A percentile compares a stretch with the other conserved stretches of the same genome.
Evolutionary conservation across 2,329 filamentous ascomycete species (phyloP).

Genomic region (Aureobasidium lini): DNA sequence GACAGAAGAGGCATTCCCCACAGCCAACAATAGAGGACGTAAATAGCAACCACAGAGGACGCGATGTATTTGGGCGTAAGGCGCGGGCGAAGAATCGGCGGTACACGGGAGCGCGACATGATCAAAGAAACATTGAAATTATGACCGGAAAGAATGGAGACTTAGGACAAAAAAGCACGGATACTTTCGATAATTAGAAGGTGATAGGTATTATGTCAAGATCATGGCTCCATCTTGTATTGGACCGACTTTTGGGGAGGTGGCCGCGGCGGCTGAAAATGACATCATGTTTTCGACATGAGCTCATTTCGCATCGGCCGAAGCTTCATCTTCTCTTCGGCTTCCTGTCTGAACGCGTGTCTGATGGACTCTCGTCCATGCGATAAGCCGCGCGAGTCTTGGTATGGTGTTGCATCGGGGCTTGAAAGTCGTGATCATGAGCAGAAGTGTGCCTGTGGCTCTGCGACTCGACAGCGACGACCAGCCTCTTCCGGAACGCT

Average conservation of each 20-base stretch:
- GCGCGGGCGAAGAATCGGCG: conserved; percentile 17
- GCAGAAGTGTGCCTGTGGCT: no score
- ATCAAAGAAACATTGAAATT: background rate
- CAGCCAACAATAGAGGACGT: conserved; percentile 30
- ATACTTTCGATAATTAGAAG: background rate
- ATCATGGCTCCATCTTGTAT: background rate
- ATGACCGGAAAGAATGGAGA: background rate
- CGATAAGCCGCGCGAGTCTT: background rate
- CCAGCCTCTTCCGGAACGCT: background rate
- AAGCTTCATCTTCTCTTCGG: background rate
- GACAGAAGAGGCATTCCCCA: conserved; percentile 36
- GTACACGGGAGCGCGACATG: conserved; percentile 4
- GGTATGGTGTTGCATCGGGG: background rate
- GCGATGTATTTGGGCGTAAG: conserved; percentile 19
- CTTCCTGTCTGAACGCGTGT: background rate
- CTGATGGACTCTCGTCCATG: background rate
- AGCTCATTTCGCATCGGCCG: background rate
- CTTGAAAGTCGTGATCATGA: background rate
- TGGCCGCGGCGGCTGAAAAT: background rate
- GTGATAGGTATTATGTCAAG: background rate
- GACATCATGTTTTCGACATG: background rate
- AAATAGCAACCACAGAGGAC: conserved; percentile 17
- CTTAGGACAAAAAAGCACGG: background rate
- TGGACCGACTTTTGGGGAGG: background rate
- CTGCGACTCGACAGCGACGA: background rate